Base-by-base conservation (phyloP, 2,329 filamentous ascomycete genomes). In the Talaromyces amestolkiae region DNA sequence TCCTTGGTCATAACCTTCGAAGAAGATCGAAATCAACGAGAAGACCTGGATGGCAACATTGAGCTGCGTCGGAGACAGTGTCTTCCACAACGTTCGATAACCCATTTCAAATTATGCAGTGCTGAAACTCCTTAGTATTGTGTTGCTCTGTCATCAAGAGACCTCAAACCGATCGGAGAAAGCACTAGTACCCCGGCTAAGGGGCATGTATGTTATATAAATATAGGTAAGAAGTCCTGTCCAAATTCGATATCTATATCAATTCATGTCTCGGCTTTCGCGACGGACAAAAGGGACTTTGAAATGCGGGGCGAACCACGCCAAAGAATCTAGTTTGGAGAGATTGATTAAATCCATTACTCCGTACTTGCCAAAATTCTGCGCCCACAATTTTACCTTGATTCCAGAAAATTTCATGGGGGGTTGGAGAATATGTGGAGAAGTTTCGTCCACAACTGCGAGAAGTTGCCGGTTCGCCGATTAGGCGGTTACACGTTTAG, bases 1-100 rank as follows among this genome's bases (percentile, higher is more conserved):
- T 61, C 83, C 83, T 69, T 85, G 83, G 66, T 85, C 82, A 73
- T 85, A 86, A 22, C 83, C 83, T 59, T 77, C 75, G 67, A 77
- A 77, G 69, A 77, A 76, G 11, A 78, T 76, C 5, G 70, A 73
- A 17, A 77, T 64, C 5, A 77, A 68, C 3, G 75, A 77, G 56
- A 77, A 75, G 1, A 61, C 37, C 10, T 75, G 73, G 24, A 76
- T 76, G 10, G 77, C 75, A 6, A 79, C 22, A 67, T 81, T 82
- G 62, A 83, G 76, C 67, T 82, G 76, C 3, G 70, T 69, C 24
- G 80, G 72, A 53, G 80, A 78, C 5, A 82, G 72, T 66, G 74
- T 73, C 70, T 77, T 80, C 81, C 80, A 83, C 1, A 77, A 56
- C 6, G 75, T 78, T 3, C 74, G 76, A 67, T 78, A 80, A 22